Evolutionary conservation across 164 flowering plant species (phyloP).

Genomic region (Berberis vulgaris): DNA sequence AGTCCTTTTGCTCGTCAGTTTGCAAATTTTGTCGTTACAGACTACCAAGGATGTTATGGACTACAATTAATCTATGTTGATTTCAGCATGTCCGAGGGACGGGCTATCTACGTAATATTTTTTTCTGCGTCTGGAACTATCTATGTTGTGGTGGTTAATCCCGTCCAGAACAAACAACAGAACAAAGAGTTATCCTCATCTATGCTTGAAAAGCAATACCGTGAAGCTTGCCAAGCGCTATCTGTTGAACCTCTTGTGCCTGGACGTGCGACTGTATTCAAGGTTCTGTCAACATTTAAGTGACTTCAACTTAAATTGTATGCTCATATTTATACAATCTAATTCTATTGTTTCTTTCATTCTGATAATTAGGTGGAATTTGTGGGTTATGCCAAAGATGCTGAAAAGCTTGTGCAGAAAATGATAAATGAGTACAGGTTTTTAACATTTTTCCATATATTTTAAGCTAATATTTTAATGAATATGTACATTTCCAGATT

Average conservation of each 20-base stretch:
- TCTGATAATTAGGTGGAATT: slow-evolving; percentile 59
- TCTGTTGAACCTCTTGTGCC: slow-evolving; percentile 37
- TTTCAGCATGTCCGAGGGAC: slow-evolving; percentile 70
- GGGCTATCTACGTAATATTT: slow-evolving; percentile 66
- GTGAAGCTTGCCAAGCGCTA: slow-evolving; percentile 70
- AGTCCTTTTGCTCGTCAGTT: not conserved
- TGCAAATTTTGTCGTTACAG: not conserved
- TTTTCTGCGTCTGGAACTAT: slow-evolving; percentile 56
- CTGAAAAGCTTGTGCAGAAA: slow-evolving; percentile 66
- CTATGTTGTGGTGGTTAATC: slow-evolving; percentile 68
- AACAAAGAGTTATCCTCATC: slow-evolving; percentile 65
- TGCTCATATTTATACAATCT: slow-evolving; percentile 4
- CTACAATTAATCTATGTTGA: slow-evolving; percentile 3
- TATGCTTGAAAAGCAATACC: slow-evolving; percentile 69
- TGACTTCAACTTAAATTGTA: not conserved
- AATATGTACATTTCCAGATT: too few relatives aligned
- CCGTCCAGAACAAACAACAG: slow-evolving; percentile 74
- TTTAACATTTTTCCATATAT: not conserved
- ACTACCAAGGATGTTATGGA: not conserved
- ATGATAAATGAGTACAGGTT: slow-evolving; percentile 64
- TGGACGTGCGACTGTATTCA: slow-evolving; percentile 37
- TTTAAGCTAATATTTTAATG: too few relatives aligned
- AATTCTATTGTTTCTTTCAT: slow-evolving; percentile 4
- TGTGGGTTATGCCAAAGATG: slow-evolving; percentile 65
- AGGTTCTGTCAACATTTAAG: slow-evolving; percentile 31